A percentile compares a stretch with the other conserved stretches of the same genome.
Evolutionary conservation across 106 monocot genomes (phyloP).

Genomic region (Posidonia australis): DNA sequence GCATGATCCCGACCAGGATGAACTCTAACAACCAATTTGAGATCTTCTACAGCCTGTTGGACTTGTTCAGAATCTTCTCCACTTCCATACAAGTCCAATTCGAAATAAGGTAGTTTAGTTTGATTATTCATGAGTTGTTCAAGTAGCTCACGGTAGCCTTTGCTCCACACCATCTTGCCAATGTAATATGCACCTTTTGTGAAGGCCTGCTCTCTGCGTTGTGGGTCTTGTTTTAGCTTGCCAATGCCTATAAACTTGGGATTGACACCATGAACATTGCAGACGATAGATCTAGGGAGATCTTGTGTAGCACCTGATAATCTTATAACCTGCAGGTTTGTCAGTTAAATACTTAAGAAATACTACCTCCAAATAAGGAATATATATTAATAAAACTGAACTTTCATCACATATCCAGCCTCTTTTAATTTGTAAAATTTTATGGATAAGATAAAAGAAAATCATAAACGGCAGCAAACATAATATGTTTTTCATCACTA

Average conservation of each 20-base stretch:
- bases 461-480: too few species aligned
- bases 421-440: too few species aligned
- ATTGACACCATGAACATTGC: conserved; percentile 89
- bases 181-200: conserved; percentile 67
- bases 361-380: too few species aligned
- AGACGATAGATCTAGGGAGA: conserved; percentile 54
- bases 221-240: conserved; percentile 33
- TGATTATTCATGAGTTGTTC: conserved; percentile 43
- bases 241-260: conserved; percentile 78
- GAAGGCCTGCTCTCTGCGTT: conserved; percentile 36
- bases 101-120: conserved; percentile 28
- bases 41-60: conserved; percentile 26
- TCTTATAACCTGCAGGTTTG: conserved; percentile 44
- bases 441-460: too few species aligned
- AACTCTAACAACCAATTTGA: conserved; percentile 42
- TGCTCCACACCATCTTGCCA: conserved; percentile 86
- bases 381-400: too few species aligned
- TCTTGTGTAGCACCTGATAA: conserved; percentile 78
- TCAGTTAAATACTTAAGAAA: neutral
- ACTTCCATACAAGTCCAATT: conserved; percentile 71
- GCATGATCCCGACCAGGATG: conserved; percentile 68
- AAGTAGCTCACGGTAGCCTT: conserved; percentile 75
- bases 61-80: conserved; percentile 72
- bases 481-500: too few species aligned
- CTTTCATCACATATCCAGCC: too few species aligned